These are phyloP conservation scores for Panaeolus papilionaceus DNA, from an alignment of 768 basidiomycete genomes.

Conservation along the genomic window DNA sequence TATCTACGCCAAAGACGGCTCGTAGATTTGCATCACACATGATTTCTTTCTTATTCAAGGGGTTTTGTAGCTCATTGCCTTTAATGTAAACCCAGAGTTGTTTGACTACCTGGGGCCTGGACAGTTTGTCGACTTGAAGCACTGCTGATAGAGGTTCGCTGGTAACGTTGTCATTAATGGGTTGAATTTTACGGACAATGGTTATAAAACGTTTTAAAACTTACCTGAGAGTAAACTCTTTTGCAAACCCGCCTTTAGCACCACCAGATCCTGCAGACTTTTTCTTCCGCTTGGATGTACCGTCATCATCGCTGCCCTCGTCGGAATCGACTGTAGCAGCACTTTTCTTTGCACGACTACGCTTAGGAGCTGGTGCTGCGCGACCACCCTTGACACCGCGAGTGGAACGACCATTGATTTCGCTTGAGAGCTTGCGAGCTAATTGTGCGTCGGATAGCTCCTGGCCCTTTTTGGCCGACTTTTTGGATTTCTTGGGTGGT, in stretches of 20 bases:
- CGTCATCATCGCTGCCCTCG: conserved; percentile 54
- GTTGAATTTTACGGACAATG: conserved; percentile 18
- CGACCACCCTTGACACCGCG: conserved; percentile 48
- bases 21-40: conserved; percentile 77
- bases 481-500: conserved; percentile 56
- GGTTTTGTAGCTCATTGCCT: conserved; percentile 82
- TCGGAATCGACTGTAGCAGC: conserved; percentile 59
- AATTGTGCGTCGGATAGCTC: conserved; percentile 73
- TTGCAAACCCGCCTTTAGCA: conserved; percentile 78
- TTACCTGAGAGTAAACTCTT: conserved; percentile 79
- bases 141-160: conserved; percentile 80
- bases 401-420: conserved; percentile 69
- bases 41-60: conserved; percentile 82
- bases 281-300: conserved; percentile 43
- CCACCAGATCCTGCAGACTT: conserved; percentile 56
- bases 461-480: conserved; percentile 50
- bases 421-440: conserved; percentile 72
- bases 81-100: conserved; percentile 92
- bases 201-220: conserved; percentile 20
- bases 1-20: conserved; percentile 80
- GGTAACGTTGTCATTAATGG: conserved; percentile 19
- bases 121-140: conserved; percentile 69
- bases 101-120: conserved; percentile 91
- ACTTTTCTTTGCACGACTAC: conserved; percentile 56
- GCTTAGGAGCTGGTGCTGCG: conserved; percentile 50